These are phyloP conservation scores for Alternaria conjuncta DNA, from an alignment of 2,329 filamentous ascomycete genomes.

Conservation along the genomic window DNA sequence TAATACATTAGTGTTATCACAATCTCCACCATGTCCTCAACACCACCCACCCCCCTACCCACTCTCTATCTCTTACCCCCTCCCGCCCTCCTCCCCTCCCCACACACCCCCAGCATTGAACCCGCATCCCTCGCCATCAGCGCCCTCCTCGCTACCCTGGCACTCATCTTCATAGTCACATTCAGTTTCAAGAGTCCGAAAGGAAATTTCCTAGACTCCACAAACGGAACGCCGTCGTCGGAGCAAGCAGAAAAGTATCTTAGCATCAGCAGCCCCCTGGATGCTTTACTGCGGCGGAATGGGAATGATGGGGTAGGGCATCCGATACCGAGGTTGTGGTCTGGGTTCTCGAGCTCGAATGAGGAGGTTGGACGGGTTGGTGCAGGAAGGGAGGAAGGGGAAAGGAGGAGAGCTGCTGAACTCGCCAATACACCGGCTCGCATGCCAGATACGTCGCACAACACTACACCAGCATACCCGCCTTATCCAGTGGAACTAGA, in stretches of 20 bases:
- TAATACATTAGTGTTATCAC: not conserved
- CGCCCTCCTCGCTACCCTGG: conserved; percentile 5
- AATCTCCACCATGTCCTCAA: not conserved
- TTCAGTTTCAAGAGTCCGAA: no score
- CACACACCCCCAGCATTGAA: not conserved
- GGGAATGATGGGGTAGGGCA: not conserved
- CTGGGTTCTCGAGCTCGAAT: not conserved
- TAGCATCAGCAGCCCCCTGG: not conserved
- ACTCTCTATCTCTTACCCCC: conserved; percentile 10
- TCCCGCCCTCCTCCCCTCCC: not conserved
- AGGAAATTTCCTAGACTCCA: not conserved
- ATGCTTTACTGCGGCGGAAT: not conserved
- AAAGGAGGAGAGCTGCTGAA: not conserved
- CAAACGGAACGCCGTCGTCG: not conserved
- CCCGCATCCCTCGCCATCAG: conserved; percentile 11
- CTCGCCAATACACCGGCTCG: not conserved
- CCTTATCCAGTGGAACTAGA: not conserved
- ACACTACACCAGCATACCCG: no score
- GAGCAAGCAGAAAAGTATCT: not conserved
- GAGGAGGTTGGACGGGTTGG: not conserved
- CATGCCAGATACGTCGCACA: no score
- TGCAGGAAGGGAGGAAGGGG: not conserved
- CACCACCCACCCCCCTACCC: not conserved
- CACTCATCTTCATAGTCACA: not conserved
- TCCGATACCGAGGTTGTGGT: not conserved